Conservation (phyloP, 495 filamentous ascomycete species). For the Rostrohypoxylon terebratum region DNA sequence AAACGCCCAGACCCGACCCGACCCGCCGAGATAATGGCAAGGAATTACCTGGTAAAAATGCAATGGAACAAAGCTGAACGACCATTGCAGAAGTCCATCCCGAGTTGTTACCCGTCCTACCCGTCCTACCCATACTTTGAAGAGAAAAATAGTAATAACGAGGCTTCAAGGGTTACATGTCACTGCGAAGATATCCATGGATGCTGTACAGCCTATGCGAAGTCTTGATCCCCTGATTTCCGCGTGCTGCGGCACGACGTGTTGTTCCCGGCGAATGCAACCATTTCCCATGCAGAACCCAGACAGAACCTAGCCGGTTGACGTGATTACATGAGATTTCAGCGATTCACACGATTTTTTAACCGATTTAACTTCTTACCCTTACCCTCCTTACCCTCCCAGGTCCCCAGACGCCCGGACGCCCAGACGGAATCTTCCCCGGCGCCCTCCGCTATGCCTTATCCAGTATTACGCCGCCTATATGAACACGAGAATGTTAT, state of each 20-base stretch:
- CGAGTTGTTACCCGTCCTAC: too few species aligned
- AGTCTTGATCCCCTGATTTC: not conserved
- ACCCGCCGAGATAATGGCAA: not conserved
- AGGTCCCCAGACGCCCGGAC: too few species aligned
- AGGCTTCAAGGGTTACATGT: conserved; percentile 9
- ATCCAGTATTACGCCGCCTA: not conserved
- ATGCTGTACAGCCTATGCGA: too few species aligned
- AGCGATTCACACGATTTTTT: too few species aligned
- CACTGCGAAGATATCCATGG: not conserved
- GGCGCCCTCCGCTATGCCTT: not conserved
- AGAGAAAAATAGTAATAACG: not conserved
- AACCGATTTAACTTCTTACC: not conserved
- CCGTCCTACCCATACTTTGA: not conserved
- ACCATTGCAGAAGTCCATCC: too few species aligned
- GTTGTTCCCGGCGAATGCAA: conserved; percentile 4
- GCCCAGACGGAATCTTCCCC: conserved; percentile 1
- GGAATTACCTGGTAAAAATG: not conserved
- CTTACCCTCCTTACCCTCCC: too few species aligned
- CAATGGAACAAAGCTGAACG: not conserved
- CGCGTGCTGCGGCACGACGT: not conserved
- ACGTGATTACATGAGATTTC: conserved; percentile 6
- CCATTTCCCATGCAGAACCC: not conserved
- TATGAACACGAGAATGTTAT: not conserved
- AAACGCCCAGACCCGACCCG: not conserved
- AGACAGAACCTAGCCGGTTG: not conserved